Conservation (phyloP, 495 filamentous ascomycete species). For the Hypoxylon subgilvum region DNA sequence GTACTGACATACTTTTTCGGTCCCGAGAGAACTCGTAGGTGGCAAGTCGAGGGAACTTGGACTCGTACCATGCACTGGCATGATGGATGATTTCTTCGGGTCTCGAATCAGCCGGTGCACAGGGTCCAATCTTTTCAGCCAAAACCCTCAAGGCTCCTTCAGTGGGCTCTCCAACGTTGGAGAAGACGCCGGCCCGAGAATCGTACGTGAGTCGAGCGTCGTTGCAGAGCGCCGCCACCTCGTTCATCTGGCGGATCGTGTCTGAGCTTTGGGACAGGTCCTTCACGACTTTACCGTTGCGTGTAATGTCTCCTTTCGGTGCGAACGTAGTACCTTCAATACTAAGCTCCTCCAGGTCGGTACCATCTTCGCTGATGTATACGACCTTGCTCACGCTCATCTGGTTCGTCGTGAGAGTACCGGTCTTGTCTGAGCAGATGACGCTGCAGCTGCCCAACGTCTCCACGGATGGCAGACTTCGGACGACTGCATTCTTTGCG, state of each 20-base stretch:
- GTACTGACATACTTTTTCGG: conserved; percentile 98
- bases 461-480: conserved; percentile 95
- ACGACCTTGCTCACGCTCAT: conserved; percentile 98
- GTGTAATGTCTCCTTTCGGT: conserved; percentile 75
- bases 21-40: conserved; percentile 98
- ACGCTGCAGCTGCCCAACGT: conserved; percentile 99
- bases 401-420: conserved; percentile 97
- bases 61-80: conserved; percentile 85
- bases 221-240: conserved; percentile 91
- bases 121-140: conserved; percentile 88
- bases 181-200: conserved; percentile 70
- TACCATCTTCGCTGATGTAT: conserved; percentile 74
- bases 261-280: conserved; percentile 76
- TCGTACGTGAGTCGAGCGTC: conserved; percentile 85
- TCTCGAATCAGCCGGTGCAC: conserved; percentile 47
- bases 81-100: conserved; percentile 70
- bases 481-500: conserved; percentile 94
- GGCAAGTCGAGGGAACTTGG: conserved; percentile 71
- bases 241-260: conserved; percentile 78
- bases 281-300: conserved; percentile 68
- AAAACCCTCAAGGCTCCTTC: conserved; percentile 91
- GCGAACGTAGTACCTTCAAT: conserved; percentile 95
- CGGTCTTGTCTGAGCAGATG: conserved; percentile 99
- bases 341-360: conserved; percentile 81
- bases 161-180: conserved; percentile 92